Evolutionary conservation across 176 grass and related monocot genomes (phyloP).

Genomic region (Bonia amplexicaulis): DNA sequence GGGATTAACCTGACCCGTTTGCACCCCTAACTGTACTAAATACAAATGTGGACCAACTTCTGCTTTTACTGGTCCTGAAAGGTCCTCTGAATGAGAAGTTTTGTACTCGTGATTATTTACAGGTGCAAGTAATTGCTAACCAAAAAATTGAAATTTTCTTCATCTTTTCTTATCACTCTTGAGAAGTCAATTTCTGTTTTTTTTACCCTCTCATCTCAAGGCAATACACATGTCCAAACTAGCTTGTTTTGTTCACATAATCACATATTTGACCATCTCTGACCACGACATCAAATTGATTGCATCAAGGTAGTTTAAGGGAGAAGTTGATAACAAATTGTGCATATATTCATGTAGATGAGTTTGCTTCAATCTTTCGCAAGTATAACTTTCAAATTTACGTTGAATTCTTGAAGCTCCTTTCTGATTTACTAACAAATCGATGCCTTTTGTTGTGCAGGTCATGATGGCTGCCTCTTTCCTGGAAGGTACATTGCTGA

Average conservation of each 20-base stretch:
- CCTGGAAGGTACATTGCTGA: constrained; percentile 62
- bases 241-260: neutral
- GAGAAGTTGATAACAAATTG: neutral
- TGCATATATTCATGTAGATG: neutral
- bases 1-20: too few relatives aligned
- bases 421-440: neutral
- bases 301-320: neutral
- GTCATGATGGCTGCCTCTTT: constrained; percentile 82
- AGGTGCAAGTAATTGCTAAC: neutral
- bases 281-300: neutral
- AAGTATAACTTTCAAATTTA: neutral
- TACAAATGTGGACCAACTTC: neutral
- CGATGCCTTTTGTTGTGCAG: constrained; percentile 42
- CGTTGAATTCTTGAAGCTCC: neutral
- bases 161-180: neutral
- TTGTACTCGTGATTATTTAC: neutral
- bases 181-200: neutral
- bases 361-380: neutral
- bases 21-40: neutral
- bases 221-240: neutral
- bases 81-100: neutral
- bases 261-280: constrained; percentile 3
- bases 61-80: neutral
- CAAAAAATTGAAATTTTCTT: neutral
- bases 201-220: neutral